Conservation (phyloP, 805 yeast species). For the Hanseniaspora guilliermondii region DNA sequence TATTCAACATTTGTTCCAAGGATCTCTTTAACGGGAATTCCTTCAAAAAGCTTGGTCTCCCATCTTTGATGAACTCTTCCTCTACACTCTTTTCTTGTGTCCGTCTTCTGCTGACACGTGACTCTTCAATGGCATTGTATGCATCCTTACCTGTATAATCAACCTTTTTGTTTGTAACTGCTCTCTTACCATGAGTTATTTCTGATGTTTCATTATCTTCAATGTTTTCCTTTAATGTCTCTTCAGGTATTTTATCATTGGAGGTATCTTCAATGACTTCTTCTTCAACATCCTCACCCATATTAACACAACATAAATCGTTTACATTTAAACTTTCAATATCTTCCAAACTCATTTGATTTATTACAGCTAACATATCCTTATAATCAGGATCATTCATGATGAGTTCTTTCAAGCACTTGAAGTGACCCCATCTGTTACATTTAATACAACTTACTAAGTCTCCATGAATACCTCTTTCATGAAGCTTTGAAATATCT, state of each 20-base stretch:
- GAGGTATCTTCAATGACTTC: constrained; percentile 19
- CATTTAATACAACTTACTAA: constrained; percentile 27
- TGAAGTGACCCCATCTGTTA: constrained; percentile 22
- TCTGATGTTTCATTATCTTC: background rate
- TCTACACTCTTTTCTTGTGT: background rate
- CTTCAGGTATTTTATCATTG: background rate
- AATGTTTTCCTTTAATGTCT: background rate
- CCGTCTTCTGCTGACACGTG: background rate
- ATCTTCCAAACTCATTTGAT: background rate
- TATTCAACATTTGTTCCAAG: background rate
- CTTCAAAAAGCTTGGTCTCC: constrained; percentile 8
- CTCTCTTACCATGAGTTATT: constrained; percentile 2
- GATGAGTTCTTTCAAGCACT: background rate
- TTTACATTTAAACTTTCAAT: constrained; percentile 13
- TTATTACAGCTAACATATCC: constrained; percentile 13
- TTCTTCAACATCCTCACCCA: constrained; percentile 17
- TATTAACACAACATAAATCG: constrained; percentile 19
- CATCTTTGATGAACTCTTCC: background rate
- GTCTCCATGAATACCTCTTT: constrained; percentile 13
- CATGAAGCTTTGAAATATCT: background rate
- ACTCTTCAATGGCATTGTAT: constrained; percentile 1
- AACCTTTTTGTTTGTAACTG: background rate
- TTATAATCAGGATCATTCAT: constrained; percentile 13
- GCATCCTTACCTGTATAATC: constrained; percentile 12
- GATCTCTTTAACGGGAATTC: constrained; percentile 10